Base-by-base conservation (phyloP, 1,284 basidiomycete genomes). In the Fomes fomentarius region DNA sequence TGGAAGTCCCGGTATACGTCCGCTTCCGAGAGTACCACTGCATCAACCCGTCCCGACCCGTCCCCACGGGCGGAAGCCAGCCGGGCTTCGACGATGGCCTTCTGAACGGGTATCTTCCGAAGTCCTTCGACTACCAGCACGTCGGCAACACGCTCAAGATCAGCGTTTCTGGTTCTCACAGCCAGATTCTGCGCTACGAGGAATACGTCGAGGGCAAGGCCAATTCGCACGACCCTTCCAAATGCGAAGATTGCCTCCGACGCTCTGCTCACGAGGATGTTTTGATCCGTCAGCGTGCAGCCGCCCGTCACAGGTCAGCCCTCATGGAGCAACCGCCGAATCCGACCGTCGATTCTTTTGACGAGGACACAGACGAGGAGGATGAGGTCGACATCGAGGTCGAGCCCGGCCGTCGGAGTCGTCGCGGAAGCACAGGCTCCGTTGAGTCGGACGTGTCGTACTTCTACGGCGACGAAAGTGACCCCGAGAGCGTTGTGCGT, bases 11-110 rank as follows among this genome's bases (percentile, higher is more conserved):
- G 4, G 63, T 85, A 22, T 84, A 76, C 66, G 78, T 85, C 73
- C 75, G 78, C 14, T 71, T 86, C 21, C 70, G 71, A 25, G 84
- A 86, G 63, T 79, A 83, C 56, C 79, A 81, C 47, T 80, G 78
- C 55, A 73, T 80, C 59, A 73, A 71, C 30, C 76, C 78, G 30
- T 62, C 71, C 41, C 37, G 38, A 2, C 73, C 78, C 2, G 66
- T 69, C 2, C 62, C 67, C 10, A 48, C 64, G 15, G 69, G 65
- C 28, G 68, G 63, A 25, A 34, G 40, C 7, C 56, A 64, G 3
- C 66, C 68, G 22, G 61, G 55, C 19, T 63, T 74, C 54, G 77
- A 79, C 52, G 77, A 80, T 35, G 77, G 78, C 28, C 74, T 85
- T 54, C 65, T 69, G 35, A 81, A 84, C 48, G 85, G 78, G 11